phyloP scores from a whole-genome alignment of 75 land plant species.

The Pseudotsuga menziesii region DNA sequence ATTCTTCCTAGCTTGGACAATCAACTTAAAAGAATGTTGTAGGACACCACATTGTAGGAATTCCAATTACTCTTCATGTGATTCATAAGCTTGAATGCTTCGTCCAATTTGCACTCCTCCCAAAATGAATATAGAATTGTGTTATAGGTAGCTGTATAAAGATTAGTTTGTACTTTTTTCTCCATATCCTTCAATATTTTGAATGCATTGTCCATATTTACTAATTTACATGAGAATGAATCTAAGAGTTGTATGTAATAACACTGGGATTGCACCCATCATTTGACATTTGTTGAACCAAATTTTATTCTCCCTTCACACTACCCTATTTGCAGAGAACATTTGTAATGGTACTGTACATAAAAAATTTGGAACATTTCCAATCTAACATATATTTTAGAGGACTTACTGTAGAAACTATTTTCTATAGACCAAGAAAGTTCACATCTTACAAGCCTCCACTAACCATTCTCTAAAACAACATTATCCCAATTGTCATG shows the following conservation, averaged over 20 bases:
- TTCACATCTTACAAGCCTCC: no score
- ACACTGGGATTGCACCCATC: slow-evolving; percentile 44
- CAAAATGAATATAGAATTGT: slow-evolving; percentile 67
- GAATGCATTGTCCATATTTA: slow-evolving; percentile 49
- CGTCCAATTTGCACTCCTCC: slow-evolving; percentile 49
- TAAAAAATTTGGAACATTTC: not conserved
- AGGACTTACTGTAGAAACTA: no score
- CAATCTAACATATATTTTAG: no score
- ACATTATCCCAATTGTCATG: no score
- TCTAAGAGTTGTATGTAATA: slow-evolving; percentile 63
- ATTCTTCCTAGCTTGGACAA: slow-evolving; percentile 46
- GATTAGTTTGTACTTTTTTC: slow-evolving; percentile 49
- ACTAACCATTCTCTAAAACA: no score
- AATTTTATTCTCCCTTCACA: slow-evolving; percentile 40
- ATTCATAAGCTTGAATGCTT: slow-evolving; percentile 47
- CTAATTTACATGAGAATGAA: slow-evolving; percentile 47
- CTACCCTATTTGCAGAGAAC: slow-evolving; percentile 52
- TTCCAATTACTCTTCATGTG: slow-evolving; percentile 42
- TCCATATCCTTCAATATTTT: slow-evolving; percentile 62
- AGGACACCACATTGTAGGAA: slow-evolving; percentile 38
- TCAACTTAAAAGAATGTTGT: slow-evolving; percentile 62
- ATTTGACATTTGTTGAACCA: slow-evolving; percentile 52
- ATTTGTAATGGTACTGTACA: slow-evolving; percentile 58
- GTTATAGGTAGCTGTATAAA: slow-evolving; percentile 52
- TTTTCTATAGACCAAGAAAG: no score